These are phyloP conservation scores for Gelatoporia subvermispora DNA, from an alignment of 768 basidiomycete genomes.

Conservation along the genomic window DNA sequence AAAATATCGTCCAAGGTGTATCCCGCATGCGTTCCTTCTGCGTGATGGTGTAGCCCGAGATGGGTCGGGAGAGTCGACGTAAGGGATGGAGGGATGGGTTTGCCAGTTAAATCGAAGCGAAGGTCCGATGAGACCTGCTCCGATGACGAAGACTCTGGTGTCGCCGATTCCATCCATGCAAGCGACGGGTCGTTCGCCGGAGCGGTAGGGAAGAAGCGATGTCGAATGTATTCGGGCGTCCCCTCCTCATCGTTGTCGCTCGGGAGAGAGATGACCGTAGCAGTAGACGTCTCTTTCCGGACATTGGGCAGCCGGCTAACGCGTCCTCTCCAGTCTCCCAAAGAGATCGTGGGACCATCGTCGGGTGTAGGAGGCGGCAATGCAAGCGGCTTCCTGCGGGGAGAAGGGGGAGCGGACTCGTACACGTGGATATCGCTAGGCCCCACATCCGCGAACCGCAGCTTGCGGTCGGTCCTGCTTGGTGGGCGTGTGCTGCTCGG, in stretches of 20 bases:
- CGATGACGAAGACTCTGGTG: constrained; percentile 21
- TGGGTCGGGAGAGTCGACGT: constrained; percentile 68
- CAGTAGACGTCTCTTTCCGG: not conserved
- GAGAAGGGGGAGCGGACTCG: constrained; percentile 76
- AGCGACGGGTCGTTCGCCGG: constrained; percentile 67
- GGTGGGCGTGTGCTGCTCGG: constrained; percentile 52
- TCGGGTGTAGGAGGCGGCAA: constrained; percentile 46
- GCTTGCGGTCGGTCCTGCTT: constrained; percentile 44
- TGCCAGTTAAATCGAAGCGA: constrained; percentile 73
- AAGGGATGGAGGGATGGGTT: constrained; percentile 51
- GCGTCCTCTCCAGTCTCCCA: constrained; percentile 33
- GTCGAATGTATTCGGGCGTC: constrained; percentile 78
- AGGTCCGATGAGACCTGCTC: constrained; percentile 24
- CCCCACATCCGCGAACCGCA: constrained; percentile 74
- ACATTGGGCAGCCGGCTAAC: not conserved
- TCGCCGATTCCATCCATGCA: constrained; percentile 63
- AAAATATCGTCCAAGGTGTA: constrained; percentile 88
- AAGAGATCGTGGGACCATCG: constrained; percentile 30
- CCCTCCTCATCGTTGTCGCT: constrained; percentile 45
- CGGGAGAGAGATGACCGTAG: not conserved
- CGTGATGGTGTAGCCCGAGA: constrained; percentile 88
- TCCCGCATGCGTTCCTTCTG: constrained; percentile 73
- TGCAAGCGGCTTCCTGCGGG: constrained; percentile 53
- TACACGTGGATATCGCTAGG: constrained; percentile 79
- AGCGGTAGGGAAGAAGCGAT: constrained; percentile 74